Base-by-base conservation (phyloP, 805 yeast species). In the Dipodascus geniculatus region DNA sequence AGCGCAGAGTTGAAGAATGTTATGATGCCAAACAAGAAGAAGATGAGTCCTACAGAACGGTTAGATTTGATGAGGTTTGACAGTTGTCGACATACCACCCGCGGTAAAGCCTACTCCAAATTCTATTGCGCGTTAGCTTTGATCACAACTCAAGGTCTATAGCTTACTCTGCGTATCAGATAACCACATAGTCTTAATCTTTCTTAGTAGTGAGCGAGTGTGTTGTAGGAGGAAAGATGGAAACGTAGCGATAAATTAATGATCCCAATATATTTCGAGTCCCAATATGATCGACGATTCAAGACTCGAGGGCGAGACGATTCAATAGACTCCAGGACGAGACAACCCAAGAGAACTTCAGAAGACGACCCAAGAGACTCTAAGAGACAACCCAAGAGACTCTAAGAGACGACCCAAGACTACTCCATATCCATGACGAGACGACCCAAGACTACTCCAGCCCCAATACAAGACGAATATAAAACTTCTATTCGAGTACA, bases 101-200 rank as follows among this genome's bases (percentile, higher is more conserved):
- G 95, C 89, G 2, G 96, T 87, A 74, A 89, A 84, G 1, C 87
- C 96, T 19, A 87, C 96, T 38, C 98, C 98, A 63, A 84, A 82
- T 69, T 89, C 96, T 87, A 51, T 17, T 38, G 44, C 4, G 4
- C 14, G 6, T 9, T 14, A 38, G 11, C 20, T 14, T n/a, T 11
- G 14, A 17, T 6, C 20, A 17, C 17, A 38, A 38, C 4, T 28
- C 11, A 11, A 28, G 11, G 4, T 14, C 8, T 38, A 38, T 8
- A 28, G 14, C 44, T 17, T 38, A 38, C 44, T 38, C 44, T 38
- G 44, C 17, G 44, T 38, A 38, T 38, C 44, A 38, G 44, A n/a
- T 14, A 38, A 17, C 44, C 44, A 38, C 44, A 38, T 38, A 38
- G 6, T n/a, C 4, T 4, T 28, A 14, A 8, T 28, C 35, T 28